A percentile compares a stretch with the other conserved stretches of the same genome.
Evolutionary conservation across 208 protist species (phyloP).

Genomic region (Leptomonas pyrrhocoris): DNA sequence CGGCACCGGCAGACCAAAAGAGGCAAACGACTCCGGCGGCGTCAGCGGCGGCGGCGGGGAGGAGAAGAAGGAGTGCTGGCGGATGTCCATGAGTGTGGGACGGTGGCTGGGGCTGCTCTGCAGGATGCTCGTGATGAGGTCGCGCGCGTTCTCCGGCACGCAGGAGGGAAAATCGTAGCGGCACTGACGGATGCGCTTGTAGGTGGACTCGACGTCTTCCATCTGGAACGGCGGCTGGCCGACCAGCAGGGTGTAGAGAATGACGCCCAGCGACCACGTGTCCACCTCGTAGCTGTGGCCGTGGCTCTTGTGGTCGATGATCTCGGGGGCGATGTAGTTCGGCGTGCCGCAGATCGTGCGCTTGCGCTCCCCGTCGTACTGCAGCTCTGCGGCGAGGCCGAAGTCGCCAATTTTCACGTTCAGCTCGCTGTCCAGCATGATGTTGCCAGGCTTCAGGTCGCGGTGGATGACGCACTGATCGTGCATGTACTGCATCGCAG

Average conservation of each 20-base stretch:
- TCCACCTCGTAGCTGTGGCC: constrained; percentile 98
- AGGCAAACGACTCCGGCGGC: constrained; percentile 60
- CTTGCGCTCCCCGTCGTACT: constrained; percentile 94
- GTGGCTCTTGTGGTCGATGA: constrained; percentile 82
- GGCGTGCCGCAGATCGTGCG: constrained; percentile 96
- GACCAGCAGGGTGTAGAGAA: constrained; percentile 97
- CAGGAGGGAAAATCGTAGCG: constrained; percentile 92
- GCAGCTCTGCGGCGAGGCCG: constrained; percentile 91
- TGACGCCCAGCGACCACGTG: constrained; percentile 98
- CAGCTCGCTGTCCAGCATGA: constrained; percentile 91
- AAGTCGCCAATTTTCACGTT: constrained; percentile 96
- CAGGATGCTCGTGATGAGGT: constrained; percentile 93
- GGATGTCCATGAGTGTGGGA: constrained; percentile 89
- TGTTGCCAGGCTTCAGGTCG: constrained; percentile 97
- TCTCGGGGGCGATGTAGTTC: constrained; percentile 97
- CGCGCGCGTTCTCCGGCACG: constrained; percentile 72
- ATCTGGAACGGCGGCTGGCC: constrained; percentile 99
- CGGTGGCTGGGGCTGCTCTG: constrained; percentile 80
- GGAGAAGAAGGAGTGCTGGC: constrained; percentile 89
- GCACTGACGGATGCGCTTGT: constrained; percentile 93
- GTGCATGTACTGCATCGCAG: constrained; percentile 96
- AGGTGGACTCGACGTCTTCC: constrained; percentile 95
- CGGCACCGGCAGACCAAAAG: constrained; percentile 36
- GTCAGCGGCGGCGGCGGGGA: constrained; percentile 46
- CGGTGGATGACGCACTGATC: constrained; percentile 95